Conservation (phyloP, 768 basidiomycete species). For the Rhodosporidiobolus odoratus region DNA sequence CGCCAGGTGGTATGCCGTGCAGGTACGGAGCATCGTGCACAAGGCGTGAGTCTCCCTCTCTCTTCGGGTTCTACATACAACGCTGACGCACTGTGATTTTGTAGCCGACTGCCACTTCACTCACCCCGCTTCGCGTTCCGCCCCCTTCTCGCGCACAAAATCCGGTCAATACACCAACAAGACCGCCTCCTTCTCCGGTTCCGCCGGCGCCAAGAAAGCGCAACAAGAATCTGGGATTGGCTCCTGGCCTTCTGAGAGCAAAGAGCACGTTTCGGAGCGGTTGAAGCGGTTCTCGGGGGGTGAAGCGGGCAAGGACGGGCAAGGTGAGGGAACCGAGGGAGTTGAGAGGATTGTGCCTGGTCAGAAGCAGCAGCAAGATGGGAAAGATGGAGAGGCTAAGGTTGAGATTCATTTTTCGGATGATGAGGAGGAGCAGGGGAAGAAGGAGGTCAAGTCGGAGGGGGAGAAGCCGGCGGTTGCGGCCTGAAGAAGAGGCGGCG, state of each 20-base stretch:
- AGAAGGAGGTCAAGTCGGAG: slow-evolving; percentile 11
- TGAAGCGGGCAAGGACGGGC: background rate
- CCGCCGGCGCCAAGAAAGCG: background rate
- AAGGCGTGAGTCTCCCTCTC: slow-evolving; percentile 48
- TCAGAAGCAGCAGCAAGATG: background rate
- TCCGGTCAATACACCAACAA: background rate
- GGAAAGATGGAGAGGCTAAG: background rate
- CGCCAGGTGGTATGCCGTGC: slow-evolving; percentile 53
- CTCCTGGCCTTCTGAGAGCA: slow-evolving; percentile 29
- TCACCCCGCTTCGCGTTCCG: slow-evolving; percentile 59
- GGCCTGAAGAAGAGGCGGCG: background rate
- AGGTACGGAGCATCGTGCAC: slow-evolving; percentile 82
- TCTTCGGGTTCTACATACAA: background rate
- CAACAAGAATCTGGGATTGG: slow-evolving; percentile 1
- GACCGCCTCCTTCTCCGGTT: slow-evolving; percentile 10
- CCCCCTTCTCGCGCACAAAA: slow-evolving; percentile 10
- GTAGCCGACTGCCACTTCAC: slow-evolving; percentile 74
- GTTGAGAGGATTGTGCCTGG: slow-evolving; percentile 36
- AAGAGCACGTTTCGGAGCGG: slow-evolving; percentile 31
- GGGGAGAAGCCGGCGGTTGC: background rate
- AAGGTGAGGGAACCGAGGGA: background rate
- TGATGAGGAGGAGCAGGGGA: slow-evolving; percentile 9
- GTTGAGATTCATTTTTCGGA: slow-evolving; percentile 10
- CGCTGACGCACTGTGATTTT: background rate
- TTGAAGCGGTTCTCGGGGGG: slow-evolving; percentile 29